Conservation (phyloP, 2,329 filamentous ascomycete genomes). For the Chrysoporthe puriensis region DNA sequence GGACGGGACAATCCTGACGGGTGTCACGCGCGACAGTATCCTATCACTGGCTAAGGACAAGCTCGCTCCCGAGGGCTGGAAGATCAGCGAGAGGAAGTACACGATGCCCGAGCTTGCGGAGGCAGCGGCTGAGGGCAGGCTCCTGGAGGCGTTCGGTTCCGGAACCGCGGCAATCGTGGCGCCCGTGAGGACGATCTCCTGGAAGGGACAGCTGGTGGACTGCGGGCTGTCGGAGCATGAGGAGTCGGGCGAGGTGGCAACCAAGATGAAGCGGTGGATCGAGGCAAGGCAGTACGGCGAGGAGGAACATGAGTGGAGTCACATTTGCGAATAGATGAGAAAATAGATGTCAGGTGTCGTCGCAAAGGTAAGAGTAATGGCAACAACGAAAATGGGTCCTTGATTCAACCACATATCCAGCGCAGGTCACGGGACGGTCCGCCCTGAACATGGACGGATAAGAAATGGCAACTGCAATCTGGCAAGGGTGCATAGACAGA, state of each 20-base stretch:
- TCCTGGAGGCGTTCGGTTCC: slow-evolving; percentile 91
- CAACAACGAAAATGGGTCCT: not conserved
- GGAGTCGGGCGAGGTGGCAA: slow-evolving; percentile 85
- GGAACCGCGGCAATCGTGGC: slow-evolving; percentile 94
- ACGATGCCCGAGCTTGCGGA: slow-evolving; percentile 85
- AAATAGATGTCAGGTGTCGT: not conserved
- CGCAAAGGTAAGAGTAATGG: not conserved
- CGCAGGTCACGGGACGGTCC: not conserved
- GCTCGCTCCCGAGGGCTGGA: slow-evolving; percentile 85
- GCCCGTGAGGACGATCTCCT: slow-evolving; percentile 86
- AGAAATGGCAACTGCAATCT: not conserved
- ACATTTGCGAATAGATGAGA: slow-evolving; percentile 44
- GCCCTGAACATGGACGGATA: not conserved
- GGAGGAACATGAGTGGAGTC: slow-evolving; percentile 90
- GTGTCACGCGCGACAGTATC: slow-evolving; percentile 91
- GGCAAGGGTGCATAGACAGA: slow-evolving; percentile 16
- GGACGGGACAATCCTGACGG: slow-evolving; percentile 94
- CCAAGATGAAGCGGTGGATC: slow-evolving; percentile 94
- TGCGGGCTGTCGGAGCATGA: slow-evolving; percentile 81
- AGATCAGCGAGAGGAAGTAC: slow-evolving; percentile 84
- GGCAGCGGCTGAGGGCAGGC: slow-evolving; percentile 79
- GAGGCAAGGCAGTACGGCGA: slow-evolving; percentile 95
- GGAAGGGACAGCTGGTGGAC: slow-evolving; percentile 78
- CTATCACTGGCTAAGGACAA: slow-evolving; percentile 84
- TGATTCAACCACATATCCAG: not conserved